phyloP scores from a whole-genome alignment of 2,329 filamentous ascomycete species.

The Fusarium falciforme region DNA sequence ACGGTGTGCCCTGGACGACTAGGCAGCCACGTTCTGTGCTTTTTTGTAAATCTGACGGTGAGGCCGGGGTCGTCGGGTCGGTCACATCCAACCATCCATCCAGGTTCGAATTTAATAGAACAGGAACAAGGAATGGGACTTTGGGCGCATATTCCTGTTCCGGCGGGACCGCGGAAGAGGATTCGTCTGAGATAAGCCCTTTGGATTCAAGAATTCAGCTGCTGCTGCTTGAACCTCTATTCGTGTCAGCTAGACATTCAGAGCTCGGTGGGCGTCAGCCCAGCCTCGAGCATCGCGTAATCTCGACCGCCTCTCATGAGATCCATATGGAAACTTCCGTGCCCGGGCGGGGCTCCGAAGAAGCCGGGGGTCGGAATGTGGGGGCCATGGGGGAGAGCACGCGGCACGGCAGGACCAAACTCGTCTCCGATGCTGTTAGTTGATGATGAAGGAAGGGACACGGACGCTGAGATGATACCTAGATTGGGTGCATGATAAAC shows the following conservation, averaged over 20 bases:
- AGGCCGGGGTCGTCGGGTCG: neutral
- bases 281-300: slow-evolving; percentile 1
- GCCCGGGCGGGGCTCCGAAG: slow-evolving; percentile 15
- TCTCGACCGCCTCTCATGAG: slow-evolving; percentile 7
- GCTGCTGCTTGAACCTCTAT: neutral
- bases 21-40: slow-evolving; percentile 33
- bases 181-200: slow-evolving; percentile 1
- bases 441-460: neutral
- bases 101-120: neutral
- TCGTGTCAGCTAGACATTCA: neutral
- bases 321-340: slow-evolving; percentile 2
- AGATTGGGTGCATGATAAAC: neutral
- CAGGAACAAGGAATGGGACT: neutral
- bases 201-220: neutral
- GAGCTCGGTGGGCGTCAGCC: neutral
- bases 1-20: slow-evolving; percentile 3
- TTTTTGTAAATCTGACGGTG: slow-evolving; percentile 3
- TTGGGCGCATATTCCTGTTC: slow-evolving; percentile 15
- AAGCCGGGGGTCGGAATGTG: slow-evolving; percentile 25
- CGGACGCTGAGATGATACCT: neutral
- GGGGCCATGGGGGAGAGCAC: neutral
- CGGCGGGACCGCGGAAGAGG: slow-evolving; percentile 22
- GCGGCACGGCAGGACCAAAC: neutral
- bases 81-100: neutral
- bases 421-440: neutral